These are phyloP conservation scores for Capsicum rhomboideum DNA, from an alignment of 257 asterid genomes.

Conservation along the genomic window DNA sequence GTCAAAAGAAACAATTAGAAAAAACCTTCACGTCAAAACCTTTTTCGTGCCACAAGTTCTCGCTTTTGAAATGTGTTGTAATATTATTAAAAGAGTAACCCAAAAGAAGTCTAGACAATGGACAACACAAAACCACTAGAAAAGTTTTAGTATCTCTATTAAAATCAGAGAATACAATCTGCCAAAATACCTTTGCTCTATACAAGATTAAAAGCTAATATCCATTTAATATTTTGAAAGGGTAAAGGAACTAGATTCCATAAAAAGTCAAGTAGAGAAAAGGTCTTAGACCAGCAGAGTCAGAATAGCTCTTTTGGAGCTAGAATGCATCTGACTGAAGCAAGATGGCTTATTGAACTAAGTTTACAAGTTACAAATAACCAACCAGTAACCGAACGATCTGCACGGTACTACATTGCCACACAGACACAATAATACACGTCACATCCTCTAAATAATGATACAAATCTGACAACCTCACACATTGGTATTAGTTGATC, in stretches of 20 bases:
- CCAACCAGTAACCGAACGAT: not conserved
- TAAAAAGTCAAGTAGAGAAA: not conserved
- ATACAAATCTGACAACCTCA: not conserved
- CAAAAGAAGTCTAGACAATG: not conserved
- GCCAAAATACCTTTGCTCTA: not conserved
- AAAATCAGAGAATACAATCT: not conserved
- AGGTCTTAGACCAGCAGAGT: not conserved
- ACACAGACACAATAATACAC: not conserved
- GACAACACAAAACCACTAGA: not conserved
- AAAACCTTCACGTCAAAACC: not conserved
- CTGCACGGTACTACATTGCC: not conserved
- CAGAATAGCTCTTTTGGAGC: not conserved
- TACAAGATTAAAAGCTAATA: not conserved
- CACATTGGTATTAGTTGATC: not conserved
- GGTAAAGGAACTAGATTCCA: not conserved
- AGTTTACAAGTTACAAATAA: not conserved
- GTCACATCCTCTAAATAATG: not conserved
- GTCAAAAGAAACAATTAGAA: not conserved
- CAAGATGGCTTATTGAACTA: not conserved
- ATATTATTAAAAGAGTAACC: not conserved
- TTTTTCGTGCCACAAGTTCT: not conserved
- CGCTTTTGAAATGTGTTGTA: not conserved
- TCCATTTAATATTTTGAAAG: not conserved
- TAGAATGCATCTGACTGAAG: not conserved
- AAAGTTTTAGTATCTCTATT: not conserved